Percentiles rank a stretch among this genome's conserved stretches.
Evolutionary conservation across 768 basidiomycete genomes (phyloP).

Genomic region (Crepidotus variabilis): DNA sequence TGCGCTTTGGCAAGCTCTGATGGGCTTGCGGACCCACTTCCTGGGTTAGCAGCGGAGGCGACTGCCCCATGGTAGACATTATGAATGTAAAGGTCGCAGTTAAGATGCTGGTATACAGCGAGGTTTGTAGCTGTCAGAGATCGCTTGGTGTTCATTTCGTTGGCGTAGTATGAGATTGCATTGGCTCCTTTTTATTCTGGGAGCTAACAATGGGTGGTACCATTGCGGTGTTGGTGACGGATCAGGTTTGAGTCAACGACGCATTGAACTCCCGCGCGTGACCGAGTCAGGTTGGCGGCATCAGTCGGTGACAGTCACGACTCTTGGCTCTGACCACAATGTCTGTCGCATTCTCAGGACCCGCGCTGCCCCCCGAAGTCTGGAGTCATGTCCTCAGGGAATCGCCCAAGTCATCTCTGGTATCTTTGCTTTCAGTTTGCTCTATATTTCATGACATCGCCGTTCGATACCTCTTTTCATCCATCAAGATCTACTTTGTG

Average conservation of each 20-base stretch:
- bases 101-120: constrained; percentile 40
- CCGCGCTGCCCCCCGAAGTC: constrained; percentile 30
- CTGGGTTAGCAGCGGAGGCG: constrained; percentile 3
- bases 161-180: neutral
- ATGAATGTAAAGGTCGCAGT: constrained; percentile 45
- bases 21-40: constrained; percentile 11
- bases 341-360: constrained; percentile 5
- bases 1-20: constrained; percentile 33
- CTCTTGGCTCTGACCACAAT: constrained; percentile 4
- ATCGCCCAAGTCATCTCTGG: constrained; percentile 23
- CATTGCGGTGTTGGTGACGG: constrained; percentile 2
- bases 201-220: neutral
- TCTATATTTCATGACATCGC: constrained; percentile 33
- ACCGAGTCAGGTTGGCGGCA: no score
- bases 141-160: constrained; percentile 23
- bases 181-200: neutral
- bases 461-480: constrained; percentile 28
- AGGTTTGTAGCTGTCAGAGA: constrained; percentile 46
- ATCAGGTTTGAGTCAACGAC: constrained; percentile 1
- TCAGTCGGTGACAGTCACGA: neutral
- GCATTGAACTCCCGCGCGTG: neutral
- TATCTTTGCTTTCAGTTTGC: constrained; percentile 28
- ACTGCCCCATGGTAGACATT: constrained; percentile 31
- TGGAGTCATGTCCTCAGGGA: constrained; percentile 30
- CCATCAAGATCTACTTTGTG: constrained; percentile 35